These are phyloP conservation scores for Abrus precatorius DNA, from an alignment of 306 rosid species.

Conservation along the genomic window DNA sequence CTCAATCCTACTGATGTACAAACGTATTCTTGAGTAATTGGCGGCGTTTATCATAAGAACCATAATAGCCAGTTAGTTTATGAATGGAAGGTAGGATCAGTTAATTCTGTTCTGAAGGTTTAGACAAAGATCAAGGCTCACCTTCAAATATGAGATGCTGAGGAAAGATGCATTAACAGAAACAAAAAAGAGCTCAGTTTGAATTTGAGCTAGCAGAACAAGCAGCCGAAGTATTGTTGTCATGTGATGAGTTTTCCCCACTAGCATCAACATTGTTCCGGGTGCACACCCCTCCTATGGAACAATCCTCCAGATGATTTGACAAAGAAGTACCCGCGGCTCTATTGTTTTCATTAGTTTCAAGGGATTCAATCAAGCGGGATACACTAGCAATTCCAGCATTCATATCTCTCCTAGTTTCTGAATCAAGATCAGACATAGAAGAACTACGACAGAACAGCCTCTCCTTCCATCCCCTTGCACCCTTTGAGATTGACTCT, in stretches of 20 bases:
- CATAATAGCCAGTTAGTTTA: slow-evolving; percentile 19
- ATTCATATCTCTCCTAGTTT: slow-evolving; percentile 69
- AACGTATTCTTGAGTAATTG: slow-evolving; percentile 3
- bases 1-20: not conserved
- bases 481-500: slow-evolving; percentile 84
- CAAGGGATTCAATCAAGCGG: slow-evolving; percentile 66
- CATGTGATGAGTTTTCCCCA: slow-evolving; percentile 50
- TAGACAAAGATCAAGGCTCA: slow-evolving; percentile 44
- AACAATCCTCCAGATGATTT: slow-evolving; percentile 48
- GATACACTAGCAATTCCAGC: slow-evolving; percentile 73
- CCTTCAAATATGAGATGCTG: slow-evolving; percentile 80
- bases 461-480: slow-evolving; percentile 89
- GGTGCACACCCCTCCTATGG: slow-evolving; percentile 53
- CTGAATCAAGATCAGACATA: slow-evolving; percentile 68
- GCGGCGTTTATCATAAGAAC: slow-evolving; percentile 23
- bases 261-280: slow-evolving; percentile 52
- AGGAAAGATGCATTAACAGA: slow-evolving; percentile 65
- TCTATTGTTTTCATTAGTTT: slow-evolving; percentile 57
- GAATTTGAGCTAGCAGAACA: slow-evolving; percentile 64
- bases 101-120: slow-evolving; percentile 2
- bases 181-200: slow-evolving; percentile 50
- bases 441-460: slow-evolving; percentile 75
- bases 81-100: not conserved
- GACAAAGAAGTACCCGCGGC: slow-evolving; percentile 49
- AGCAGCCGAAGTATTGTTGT: slow-evolving; percentile 52